These are phyloP conservation scores for Trichoderma gracile DNA, from an alignment of 2,329 filamentous ascomycete genomes.

Conservation along the genomic window DNA sequence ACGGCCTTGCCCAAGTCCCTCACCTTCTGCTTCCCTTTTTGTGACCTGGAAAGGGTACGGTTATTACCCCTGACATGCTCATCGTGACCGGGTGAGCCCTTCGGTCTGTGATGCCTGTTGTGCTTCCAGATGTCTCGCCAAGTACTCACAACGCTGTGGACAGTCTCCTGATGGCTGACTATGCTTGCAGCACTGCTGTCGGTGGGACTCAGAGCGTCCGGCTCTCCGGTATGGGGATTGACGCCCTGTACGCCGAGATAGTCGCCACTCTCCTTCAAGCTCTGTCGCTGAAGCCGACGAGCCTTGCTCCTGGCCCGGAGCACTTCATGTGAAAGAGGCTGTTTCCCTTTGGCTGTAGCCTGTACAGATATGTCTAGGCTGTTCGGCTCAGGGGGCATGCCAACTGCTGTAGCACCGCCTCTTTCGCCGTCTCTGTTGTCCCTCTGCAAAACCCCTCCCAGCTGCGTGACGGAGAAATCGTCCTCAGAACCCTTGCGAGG, in stretches of 20 bases:
- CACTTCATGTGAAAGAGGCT: background rate
- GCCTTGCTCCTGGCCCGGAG: conserved; percentile 37
- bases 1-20: conserved; percentile 37
- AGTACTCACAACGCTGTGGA: conserved; percentile 36
- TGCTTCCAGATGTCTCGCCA: conserved; percentile 40
- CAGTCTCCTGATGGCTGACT: conserved; percentile 34
- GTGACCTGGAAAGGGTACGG: conserved; percentile 47
- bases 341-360: background rate
- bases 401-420: background rate
- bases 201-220: conserved; percentile 53
- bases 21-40: conserved; percentile 44
- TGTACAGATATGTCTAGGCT: background rate
- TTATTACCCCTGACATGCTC: conserved; percentile 32
- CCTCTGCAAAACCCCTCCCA: conserved; percentile 18
- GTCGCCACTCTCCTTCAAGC: conserved; percentile 56
- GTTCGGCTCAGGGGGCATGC: background rate
- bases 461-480: conserved; percentile 4
- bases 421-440: background rate
- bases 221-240: conserved; percentile 57
- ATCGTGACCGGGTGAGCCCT: conserved; percentile 46
- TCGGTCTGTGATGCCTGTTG: conserved; percentile 39
- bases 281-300: conserved; percentile 45
- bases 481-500: conserved; percentile 24
- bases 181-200: conserved; percentile 46
- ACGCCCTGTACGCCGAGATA: conserved; percentile 60